Percentiles rank a stretch among this genome's conserved stretches.
Conservation (phyloP, 768 basidiomycete species). For the Rhodotorula graminis region DNA sequence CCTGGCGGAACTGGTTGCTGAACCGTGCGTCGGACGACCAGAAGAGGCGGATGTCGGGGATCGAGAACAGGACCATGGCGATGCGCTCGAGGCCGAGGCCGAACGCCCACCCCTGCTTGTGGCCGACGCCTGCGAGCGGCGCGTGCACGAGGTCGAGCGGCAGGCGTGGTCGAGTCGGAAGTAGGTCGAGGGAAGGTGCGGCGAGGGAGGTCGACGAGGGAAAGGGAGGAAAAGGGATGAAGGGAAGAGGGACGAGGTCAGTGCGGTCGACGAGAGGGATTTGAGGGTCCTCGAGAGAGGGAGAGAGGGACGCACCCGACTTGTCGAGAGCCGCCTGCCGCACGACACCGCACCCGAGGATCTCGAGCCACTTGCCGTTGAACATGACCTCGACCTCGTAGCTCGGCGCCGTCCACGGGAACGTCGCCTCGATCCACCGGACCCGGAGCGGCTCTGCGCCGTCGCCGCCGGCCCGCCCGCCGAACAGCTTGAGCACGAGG, state of each 20-base stretch:
- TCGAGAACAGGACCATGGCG: conserved; percentile 93
- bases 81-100: conserved; percentile 95
- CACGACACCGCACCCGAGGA: conserved; percentile 88
- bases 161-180: not conserved
- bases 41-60: conserved; percentile 96
- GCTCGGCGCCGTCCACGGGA: conserved; percentile 96
- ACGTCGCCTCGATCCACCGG: conserved; percentile 95
- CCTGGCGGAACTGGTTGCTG: conserved; percentile 67
- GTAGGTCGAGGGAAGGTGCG: not conserved
- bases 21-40: conserved; percentile 90
- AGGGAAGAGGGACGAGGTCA: not conserved
- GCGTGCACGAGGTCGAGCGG: not conserved
- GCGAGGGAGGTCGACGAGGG: not conserved
- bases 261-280: not conserved
- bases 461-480: conserved; percentile 49
- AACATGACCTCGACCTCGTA: conserved; percentile 98
- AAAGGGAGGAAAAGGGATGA: no score
- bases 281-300: no score
- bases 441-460: conserved; percentile 69
- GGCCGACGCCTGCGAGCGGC: conserved; percentile 56
- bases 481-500: conserved; percentile 76
- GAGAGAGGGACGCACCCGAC: conserved; percentile 59
- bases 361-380: conserved; percentile 93
- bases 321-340: conserved; percentile 80
- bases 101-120: conserved; percentile 96